A percentile compares a stretch with the other conserved stretches of the same genome.
These are phyloP conservation scores for Trypanosoma vivax DNA, from an alignment of 208 protist species.

Conservation along the genomic window DNA sequence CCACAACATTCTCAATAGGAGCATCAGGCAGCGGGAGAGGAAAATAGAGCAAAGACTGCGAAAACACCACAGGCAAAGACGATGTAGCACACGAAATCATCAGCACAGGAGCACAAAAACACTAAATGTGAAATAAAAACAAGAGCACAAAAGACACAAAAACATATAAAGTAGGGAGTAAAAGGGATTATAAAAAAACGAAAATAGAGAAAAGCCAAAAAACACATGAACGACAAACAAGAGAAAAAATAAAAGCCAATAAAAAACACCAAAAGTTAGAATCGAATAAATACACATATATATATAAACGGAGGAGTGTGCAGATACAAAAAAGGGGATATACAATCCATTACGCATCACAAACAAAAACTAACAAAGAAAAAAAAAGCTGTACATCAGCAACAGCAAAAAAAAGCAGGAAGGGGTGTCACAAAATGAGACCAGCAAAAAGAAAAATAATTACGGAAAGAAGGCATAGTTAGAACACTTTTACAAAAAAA, in stretches of 20 bases:
- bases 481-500: too few relatives aligned
- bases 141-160: slow-evolving; percentile 1
- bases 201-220: slow-evolving; percentile 8
- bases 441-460: background rate
- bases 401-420: background rate
- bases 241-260: background rate
- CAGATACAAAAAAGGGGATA: too few relatives aligned
- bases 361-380: background rate
- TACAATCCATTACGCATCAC: too few relatives aligned
- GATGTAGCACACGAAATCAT: slow-evolving; percentile 2
- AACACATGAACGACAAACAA: background rate
- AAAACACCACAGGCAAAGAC: slow-evolving; percentile 32
- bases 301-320: too few relatives aligned
- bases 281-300: slow-evolving; percentile 3
- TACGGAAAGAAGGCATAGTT: background rate
- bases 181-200: background rate
- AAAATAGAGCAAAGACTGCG: slow-evolving; percentile 74
- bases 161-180: slow-evolving; percentile 2
- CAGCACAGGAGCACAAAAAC: background rate
- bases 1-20: slow-evolving; percentile 73
- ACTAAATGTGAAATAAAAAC: slow-evolving; percentile 8
- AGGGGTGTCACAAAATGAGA: background rate
- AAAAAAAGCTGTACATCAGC: background rate
- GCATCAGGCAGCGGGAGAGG: slow-evolving; percentile 62
- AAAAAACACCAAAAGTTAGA: slow-evolving; percentile 8